phyloP scores from a whole-genome alignment of 1,139 yeast genomes.

The Blastobotrys aristatus region DNA sequence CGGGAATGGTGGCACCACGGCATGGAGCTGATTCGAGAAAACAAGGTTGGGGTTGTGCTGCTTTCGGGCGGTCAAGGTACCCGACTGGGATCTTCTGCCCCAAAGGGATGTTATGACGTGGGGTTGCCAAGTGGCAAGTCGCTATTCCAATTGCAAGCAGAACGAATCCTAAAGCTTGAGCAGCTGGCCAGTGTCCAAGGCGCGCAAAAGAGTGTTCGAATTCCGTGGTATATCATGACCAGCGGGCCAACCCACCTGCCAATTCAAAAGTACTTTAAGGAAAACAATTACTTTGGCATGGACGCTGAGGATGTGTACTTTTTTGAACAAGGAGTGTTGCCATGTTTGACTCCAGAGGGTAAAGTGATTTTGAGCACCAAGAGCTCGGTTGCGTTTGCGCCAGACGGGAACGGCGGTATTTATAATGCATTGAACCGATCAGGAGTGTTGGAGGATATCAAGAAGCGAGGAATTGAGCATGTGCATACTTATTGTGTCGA shows the following conservation, averaged over 20 bases:
- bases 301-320: constrained; percentile 54
- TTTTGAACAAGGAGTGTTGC: constrained; percentile 93
- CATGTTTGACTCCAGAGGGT: constrained; percentile 77
- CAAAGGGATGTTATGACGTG: constrained; percentile 92
- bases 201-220: constrained; percentile 31
- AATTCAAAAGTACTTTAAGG: constrained; percentile 67
- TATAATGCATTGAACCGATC: constrained; percentile 74
- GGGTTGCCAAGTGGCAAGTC: constrained; percentile 80
- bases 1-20: constrained; percentile 57
- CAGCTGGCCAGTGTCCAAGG: constrained; percentile 43
- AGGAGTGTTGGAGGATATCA: constrained; percentile 64
- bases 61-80: constrained; percentile 99
- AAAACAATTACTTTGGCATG: constrained; percentile 68
- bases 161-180: constrained; percentile 65
- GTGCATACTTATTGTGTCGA: constrained; percentile 97
- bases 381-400: constrained; percentile 67
- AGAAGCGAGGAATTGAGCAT: constrained; percentile 70
- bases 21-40: constrained; percentile 57
- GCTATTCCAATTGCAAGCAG: constrained; percentile 90
- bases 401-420: constrained; percentile 98
- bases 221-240: constrained; percentile 95
- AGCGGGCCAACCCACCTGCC: constrained; percentile 77
- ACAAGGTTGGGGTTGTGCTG: constrained; percentile 80
- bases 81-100: constrained; percentile 79
- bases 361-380: constrained; percentile 60